Evolutionary conservation across 768 basidiomycete genomes (phyloP), one percentile per base, ranked within the genome.

Genomic region (Leccinum uliginosum): DNA sequence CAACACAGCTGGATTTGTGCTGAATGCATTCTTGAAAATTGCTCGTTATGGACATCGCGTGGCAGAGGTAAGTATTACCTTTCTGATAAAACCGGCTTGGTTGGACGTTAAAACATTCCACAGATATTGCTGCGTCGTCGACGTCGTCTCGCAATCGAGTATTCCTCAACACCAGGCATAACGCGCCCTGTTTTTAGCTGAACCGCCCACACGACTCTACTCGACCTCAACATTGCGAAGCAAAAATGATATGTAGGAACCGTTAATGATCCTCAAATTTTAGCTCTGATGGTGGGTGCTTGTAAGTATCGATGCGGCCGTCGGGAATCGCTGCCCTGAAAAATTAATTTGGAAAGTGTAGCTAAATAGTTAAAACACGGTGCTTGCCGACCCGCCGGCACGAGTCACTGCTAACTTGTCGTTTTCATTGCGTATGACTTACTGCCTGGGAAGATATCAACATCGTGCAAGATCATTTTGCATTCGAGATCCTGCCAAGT

Each of bases 1-100:
- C n/a, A 63, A 68, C 50, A 44, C 3, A 3, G 5, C 40, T 27
- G 15, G 62, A 70, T 65, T 65, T 68, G 68, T 59, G 50, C 50
- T 51, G 58, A 45, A 51, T 32, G 27, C 10, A 60, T 53, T 32
- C 62, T 60, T 19, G 0, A 51, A 49, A 59, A 49, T 68, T 65
- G 56, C 69, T 49, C 7, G 47, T 60, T 72, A 61, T 63, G 63
- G 68, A 5, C 19, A 19, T 38, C 30, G 12, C 17, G 17, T 38
- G 40, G 40, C 40, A 43, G 40, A 19, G 38, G 15, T n/a, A n/a
- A n/a, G n/a, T 15, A 7, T 49, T 60, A 29, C 65, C 57, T 53
- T 54, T 56, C 23, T 6, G 12, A 51, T 49, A 29, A 1, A 14
- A 6, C 35, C 50, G 17, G 17, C 53, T 45, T 26, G 6, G 12